Evolutionary conservation across 768 basidiomycete species (phyloP).

Genomic region (Leucogyrophana mollusca): DNA sequence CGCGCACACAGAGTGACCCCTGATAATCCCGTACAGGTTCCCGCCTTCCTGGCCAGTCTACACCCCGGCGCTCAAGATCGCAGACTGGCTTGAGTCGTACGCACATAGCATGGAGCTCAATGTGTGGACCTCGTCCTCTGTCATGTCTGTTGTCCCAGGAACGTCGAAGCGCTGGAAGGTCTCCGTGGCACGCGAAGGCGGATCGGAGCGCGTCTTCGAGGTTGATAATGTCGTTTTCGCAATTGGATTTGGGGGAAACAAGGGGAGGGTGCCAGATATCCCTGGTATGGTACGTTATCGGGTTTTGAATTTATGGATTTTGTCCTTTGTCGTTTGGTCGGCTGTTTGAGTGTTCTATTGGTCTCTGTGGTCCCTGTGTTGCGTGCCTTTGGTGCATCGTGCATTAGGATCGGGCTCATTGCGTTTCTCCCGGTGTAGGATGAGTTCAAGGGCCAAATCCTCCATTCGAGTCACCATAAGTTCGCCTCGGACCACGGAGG

Average conservation of each 20-base stretch:
- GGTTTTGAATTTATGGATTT: too few species aligned
- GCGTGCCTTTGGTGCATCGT: too few species aligned
- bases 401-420: too few species aligned
- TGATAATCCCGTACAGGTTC: constrained; percentile 38
- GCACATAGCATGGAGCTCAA: constrained; percentile 38
- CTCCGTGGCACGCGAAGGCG: constrained; percentile 25
- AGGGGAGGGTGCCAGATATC: constrained; percentile 39
- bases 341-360: too few species aligned
- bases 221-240: constrained; percentile 49
- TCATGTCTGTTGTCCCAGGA: background rate
- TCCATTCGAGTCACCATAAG: constrained; percentile 51
- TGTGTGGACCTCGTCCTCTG: constrained; percentile 34
- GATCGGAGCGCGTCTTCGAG: constrained; percentile 32
- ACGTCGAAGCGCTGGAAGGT: constrained; percentile 35
- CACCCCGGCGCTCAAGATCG: constrained; percentile 41
- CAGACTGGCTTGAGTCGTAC: constrained; percentile 45
- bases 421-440: constrained; percentile 24
- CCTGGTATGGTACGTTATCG: constrained; percentile 33
- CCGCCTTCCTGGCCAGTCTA: constrained; percentile 41
- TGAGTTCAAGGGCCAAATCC: constrained; percentile 45
- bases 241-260: constrained; percentile 44
- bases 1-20: background rate
- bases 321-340: too few species aligned
- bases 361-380: too few species aligned
- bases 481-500: constrained; percentile 45